phyloP scores from a whole-genome alignment of 1,284 basidiomycete species.

The Leccinum fallax region DNA sequence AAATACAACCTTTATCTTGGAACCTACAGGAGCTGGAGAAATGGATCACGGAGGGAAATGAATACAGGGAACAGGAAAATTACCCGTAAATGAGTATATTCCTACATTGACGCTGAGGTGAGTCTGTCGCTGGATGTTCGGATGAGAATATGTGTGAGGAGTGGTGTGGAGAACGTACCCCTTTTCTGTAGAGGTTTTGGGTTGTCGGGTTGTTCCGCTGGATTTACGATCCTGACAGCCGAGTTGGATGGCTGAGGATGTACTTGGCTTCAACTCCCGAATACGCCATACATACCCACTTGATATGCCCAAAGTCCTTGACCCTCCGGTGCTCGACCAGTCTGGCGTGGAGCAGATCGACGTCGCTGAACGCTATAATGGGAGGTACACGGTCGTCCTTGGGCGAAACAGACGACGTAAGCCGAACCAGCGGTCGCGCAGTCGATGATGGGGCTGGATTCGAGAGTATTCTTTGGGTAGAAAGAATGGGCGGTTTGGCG shows the following conservation, averaged over 20 bases:
- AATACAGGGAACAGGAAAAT: constrained; percentile 17
- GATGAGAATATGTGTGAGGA: constrained; percentile 8
- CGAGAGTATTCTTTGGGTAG: constrained; percentile 54
- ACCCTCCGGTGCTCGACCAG: constrained; percentile 47
- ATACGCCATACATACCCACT: constrained; percentile 68
- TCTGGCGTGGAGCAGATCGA: constrained; percentile 68
- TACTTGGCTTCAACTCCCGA: constrained; percentile 39
- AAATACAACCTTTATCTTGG: constrained; percentile 83
- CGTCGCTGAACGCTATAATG: constrained; percentile 61
- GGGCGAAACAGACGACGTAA: constrained; percentile 51
- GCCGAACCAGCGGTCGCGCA: constrained; percentile 63
- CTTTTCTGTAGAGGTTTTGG: constrained; percentile 42
- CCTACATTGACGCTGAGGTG: constrained; percentile 77
- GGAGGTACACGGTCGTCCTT: constrained; percentile 73
- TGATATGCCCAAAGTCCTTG: constrained; percentile 59
- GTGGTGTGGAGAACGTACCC: constrained; percentile 37
- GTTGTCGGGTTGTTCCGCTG: constrained; percentile 42
- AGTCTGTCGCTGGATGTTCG: constrained; percentile 45
- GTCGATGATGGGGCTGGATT: constrained; percentile 32
- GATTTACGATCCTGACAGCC: constrained; percentile 60
- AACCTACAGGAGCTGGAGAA: constrained; percentile 73
- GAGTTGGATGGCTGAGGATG: constrained; percentile 46
- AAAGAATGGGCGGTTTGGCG: constrained; percentile 47
- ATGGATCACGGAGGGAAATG: constrained; percentile 9
- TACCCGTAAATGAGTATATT: constrained; percentile 90